Base-by-base conservation (phyloP, 2,329 filamentous ascomycete genomes). In the Apiospora pterosperma region DNA sequence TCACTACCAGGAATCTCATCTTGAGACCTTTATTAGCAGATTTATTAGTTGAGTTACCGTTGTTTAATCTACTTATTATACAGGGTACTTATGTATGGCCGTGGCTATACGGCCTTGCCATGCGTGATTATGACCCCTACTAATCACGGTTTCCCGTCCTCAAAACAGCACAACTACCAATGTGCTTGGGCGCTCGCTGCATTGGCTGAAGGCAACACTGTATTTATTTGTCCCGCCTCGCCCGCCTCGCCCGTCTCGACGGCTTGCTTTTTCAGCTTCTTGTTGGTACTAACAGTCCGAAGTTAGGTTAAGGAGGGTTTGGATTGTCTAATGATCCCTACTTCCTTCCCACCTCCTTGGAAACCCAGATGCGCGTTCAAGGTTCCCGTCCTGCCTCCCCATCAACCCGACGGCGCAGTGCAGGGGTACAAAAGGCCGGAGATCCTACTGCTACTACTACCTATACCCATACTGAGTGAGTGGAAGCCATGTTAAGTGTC, bases 401-500 rank as follows among this genome's bases (percentile, higher is more conserved):
- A 61, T n/a, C 59, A 23, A 61, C 36, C 65, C 34, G 63, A 65
- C 64, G 62, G 65, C 66, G 62, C 19, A 55, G 48, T 19, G 25
- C 48, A 55, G 28, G 48, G 48, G 11, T 16, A 48, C n/a, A 48
- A 55, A 55, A 55, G 48, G 48, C 48, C 48, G 48, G 19, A 60
- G 23, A 39, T 39, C 36, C 58, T 60, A n/a, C 36, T 19, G n/a
- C 6, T 14, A 4, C 23, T 41, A 10, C 38, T 41, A 41, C 38
- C 38, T 41, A 41, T 41, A 10, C 38, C 38, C 38, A 41, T 41
- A 65, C 67, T 65, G 64, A 62, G 67, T 64, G 64, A 65, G 64
- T 71, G 67, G 69, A 67, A 65, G 68, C 65, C 38, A 71, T 71
- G 70, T 67, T 66, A 58, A 58, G 68, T 66, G 63, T 63, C 59